These are phyloP conservation scores for Metschnikowia baotianmanensis DNA, from an alignment of 805 yeast genomes.

Conservation along the genomic window DNA sequence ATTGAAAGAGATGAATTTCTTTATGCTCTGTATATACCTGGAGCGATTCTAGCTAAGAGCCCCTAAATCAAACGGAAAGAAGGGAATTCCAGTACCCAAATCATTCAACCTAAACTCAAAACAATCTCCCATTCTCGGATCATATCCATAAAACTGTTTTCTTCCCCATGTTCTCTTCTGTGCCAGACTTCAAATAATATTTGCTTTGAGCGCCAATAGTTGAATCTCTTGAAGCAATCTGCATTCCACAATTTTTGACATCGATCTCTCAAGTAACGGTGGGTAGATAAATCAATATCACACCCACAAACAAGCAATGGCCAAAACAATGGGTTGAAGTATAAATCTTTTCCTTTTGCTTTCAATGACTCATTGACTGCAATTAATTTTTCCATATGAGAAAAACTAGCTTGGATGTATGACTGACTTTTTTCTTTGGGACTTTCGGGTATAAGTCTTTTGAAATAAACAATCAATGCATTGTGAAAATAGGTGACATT, in stretches of 20 bases:
- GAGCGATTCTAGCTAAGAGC: not conserved
- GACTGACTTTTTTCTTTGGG: conserved; percentile 34
- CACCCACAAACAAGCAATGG: conserved; percentile 41
- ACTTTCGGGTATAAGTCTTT: conserved; percentile 44
- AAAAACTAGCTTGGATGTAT: conserved; percentile 33
- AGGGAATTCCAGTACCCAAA: too few relatives aligned
- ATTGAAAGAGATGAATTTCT: conserved; percentile 10
- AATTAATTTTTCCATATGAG: conserved; percentile 31
- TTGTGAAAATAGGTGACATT: conserved; percentile 40
- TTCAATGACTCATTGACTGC: conserved; percentile 14
- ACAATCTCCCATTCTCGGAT: conserved; percentile 53
- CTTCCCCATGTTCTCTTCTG: conserved; percentile 35
- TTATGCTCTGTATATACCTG: conserved; percentile 9
- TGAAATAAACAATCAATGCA: conserved; percentile 43
- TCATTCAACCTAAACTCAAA: conserved; percentile 32
- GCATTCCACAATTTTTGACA: conserved; percentile 34
- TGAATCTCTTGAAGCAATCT: conserved; percentile 25
- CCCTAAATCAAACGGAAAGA: not conserved
- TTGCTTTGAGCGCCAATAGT: conserved; percentile 57
- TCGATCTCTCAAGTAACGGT: conserved; percentile 27
- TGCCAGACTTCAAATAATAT: conserved; percentile 52
- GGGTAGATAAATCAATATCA: conserved; percentile 24
- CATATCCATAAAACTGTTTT: conserved; percentile 51
- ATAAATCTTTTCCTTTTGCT: conserved; percentile 14
- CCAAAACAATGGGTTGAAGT: conserved; percentile 48